Conservation (phyloP, 225 moss, liverwort and hornwort species). For the Rhytidiadelphus loreus region DNA sequence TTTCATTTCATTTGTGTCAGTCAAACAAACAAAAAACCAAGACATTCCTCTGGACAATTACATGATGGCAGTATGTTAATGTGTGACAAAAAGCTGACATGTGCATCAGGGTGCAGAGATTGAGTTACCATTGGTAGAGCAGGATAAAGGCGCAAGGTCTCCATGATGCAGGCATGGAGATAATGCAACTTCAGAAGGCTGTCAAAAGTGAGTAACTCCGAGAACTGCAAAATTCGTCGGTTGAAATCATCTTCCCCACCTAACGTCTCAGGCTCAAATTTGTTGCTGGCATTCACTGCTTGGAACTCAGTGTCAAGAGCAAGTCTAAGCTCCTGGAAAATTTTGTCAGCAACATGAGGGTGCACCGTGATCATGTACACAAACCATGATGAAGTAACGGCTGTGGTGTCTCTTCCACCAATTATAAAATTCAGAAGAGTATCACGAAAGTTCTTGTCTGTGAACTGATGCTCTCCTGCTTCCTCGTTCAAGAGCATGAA, state of each 20-base stretch:
- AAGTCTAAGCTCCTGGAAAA: background rate
- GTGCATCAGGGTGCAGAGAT: background rate
- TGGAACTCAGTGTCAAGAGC: background rate
- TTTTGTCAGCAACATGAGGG: background rate
- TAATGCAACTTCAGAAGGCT: background rate
- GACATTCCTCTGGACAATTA: too few relatives aligned
- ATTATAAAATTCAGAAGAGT: slow-evolving; percentile 19
- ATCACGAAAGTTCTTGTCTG: slow-evolving; percentile 54
- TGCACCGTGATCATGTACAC: background rate
- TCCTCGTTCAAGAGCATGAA: slow-evolving; percentile 46
- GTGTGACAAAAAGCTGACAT: background rate
- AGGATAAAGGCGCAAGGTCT: background rate
- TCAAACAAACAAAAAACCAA: too few relatives aligned
- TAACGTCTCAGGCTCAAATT: background rate
- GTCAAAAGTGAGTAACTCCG: slow-evolving; percentile 19
- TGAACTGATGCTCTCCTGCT: background rate
- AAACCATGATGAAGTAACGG: background rate
- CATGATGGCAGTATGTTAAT: background rate
- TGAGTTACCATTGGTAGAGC: background rate
- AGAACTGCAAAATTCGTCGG: slow-evolving; percentile 11
- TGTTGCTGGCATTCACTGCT: background rate
- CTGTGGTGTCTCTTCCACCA: slow-evolving; percentile 7
- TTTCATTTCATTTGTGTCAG: too few relatives aligned
- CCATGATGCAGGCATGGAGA: background rate
- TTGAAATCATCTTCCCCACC: background rate